A percentile compares a stretch with the other conserved stretches of the same genome.
Conservation (phyloP, 2,329 filamentous ascomycete genomes). For the Hypoxylon sp. region DNA sequence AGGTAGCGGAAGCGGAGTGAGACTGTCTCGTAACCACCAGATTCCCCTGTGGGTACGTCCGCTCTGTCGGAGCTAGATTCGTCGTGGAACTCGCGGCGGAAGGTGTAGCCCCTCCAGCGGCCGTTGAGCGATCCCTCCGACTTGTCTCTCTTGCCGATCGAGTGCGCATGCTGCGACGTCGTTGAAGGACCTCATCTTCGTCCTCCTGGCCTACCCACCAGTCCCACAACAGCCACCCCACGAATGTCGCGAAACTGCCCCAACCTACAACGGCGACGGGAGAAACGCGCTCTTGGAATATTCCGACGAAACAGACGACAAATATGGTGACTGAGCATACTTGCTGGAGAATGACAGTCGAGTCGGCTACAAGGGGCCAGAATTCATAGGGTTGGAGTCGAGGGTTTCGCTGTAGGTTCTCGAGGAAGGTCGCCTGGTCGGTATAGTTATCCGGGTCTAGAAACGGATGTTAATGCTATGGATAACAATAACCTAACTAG, state of each 20-base stretch:
- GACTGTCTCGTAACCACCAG: constrained; percentile 60
- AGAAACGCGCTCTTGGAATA: constrained; percentile 88
- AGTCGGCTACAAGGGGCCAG: constrained; percentile 95
- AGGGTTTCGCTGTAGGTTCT: constrained; percentile 94
- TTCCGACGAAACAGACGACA: constrained; percentile 92
- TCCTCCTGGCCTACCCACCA: constrained; percentile 82
- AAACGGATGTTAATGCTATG: constrained; percentile 45
- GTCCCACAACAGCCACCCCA: constrained; percentile 94
- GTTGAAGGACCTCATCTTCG: constrained; percentile 59
- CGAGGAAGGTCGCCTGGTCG: constrained; percentile 95
- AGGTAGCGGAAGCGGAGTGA: constrained; percentile 69
- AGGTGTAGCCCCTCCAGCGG: constrained; percentile 44
- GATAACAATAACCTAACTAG: constrained; percentile 6
- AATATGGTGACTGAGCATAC: constrained; percentile 96
- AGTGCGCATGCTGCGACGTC: constrained; percentile 57
- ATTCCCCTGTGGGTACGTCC: constrained; percentile 51
- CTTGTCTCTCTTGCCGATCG: constrained; percentile 54
- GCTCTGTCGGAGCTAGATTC: constrained; percentile 57
- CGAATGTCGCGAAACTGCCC: constrained; percentile 84
- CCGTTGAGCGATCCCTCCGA: constrained; percentile 52
- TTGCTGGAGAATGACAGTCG: constrained; percentile 96
- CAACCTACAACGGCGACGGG: constrained; percentile 90
- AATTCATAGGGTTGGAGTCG: constrained; percentile 96
- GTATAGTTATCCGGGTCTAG: constrained; percentile 98
- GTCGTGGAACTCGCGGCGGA: constrained; percentile 65